Conservation (phyloP, 2,329 filamentous ascomycete species). For the Ambrosiella xylebori region DNA sequence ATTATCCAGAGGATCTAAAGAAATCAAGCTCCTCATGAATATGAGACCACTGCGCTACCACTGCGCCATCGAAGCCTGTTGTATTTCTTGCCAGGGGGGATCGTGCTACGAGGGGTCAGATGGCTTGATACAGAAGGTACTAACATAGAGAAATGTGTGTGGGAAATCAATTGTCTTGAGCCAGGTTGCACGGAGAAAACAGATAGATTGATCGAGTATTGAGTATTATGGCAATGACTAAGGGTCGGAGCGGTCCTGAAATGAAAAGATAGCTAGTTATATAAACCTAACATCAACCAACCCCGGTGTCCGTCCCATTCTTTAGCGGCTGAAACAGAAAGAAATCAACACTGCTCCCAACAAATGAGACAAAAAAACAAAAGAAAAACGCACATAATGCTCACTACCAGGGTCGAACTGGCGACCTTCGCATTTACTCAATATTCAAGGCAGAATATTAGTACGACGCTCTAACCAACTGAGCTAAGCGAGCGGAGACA, state of each 20-base stretch:
- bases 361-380: not conserved
- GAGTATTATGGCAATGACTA: too few relatives aligned
- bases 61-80: slow-evolving; percentile 12
- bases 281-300: too few relatives aligned
- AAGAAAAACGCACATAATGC: not conserved
- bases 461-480: not conserved
- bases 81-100: not conserved
- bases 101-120: not conserved
- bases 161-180: not conserved
- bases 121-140: not conserved
- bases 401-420: not conserved
- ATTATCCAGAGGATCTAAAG: slow-evolving; percentile 1
- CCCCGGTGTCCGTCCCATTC: too few relatives aligned
- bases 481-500: not conserved
- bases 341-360: not conserved
- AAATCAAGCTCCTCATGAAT: slow-evolving; percentile 12
- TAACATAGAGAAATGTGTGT: not conserved
- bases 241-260: too few relatives aligned
- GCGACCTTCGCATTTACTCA: not conserved
- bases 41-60: slow-evolving; percentile 13
- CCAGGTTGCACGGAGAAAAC: not conserved
- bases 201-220: not conserved
- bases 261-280: too few relatives aligned
- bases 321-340: not conserved
- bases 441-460: not conserved